Base-by-base conservation (phyloP, 2,329 filamentous ascomycete genomes). In the Ceratocystis lukuohia region DNA sequence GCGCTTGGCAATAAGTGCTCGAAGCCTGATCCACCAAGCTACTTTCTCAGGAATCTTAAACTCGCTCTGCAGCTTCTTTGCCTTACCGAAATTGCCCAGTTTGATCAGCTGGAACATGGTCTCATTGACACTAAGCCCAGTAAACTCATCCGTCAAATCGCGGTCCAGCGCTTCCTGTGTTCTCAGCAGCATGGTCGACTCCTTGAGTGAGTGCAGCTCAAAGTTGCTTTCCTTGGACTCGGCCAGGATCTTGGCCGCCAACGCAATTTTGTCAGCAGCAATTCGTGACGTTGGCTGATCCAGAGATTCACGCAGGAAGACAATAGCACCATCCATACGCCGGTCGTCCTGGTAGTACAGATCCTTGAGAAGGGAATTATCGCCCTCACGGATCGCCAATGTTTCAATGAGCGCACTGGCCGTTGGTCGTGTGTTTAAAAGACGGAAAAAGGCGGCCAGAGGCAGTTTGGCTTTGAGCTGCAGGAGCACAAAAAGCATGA, bases 291-390 rank as follows among this genome's bases (percentile, higher is more conserved):
- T 85, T 0, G 85, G 81, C 72, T 94, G 89, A 3, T 81, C 77
- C 6, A 99, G 79, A 0, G 92, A 89, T 76, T 99, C 93, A 22
- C 85, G 84, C 15, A 99, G 79, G 68, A 97, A 88, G 1, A 99
- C 85, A 67, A 91, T 88, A 0, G 93, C 89, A 2, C 94, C 91
- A 70, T 97, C 94, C 4, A 91, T 79, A 2, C 92, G 85, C 4
- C 93, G 85, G 74, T 99, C 94, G 72, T 97, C 94, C 76, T 97
- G 94, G 74, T 99, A 99, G 77, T 94, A 99, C 2, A 99, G 80
- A 73, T 97, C 94, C 72, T 97, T 99, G 30, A 99, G 83, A 25
- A 99, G 76, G 0, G 84, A 82, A 71, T 96, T 91, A 71, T 96
- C 88, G 22, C 76, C 78, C 63, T 89, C 85, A 63, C 82, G 80